These are phyloP conservation scores for Scheffersomyces stipitis DNA, from an alignment of 805 yeast genomes.

Conservation along the genomic window DNA sequence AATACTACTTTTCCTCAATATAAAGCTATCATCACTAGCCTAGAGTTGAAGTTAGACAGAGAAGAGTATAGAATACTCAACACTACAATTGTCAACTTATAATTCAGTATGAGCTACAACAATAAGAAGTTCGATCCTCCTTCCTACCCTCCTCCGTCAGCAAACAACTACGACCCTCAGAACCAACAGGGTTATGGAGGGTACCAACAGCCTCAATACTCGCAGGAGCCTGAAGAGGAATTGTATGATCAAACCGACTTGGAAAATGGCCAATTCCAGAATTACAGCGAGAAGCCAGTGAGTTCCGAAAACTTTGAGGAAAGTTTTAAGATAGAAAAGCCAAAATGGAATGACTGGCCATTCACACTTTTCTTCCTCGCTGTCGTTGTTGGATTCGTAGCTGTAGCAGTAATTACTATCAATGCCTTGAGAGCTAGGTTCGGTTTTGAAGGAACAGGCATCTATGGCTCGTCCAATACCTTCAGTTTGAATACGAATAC, in stretches of 20 bases:
- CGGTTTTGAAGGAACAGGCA: conserved; percentile 59
- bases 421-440: conserved; percentile 60
- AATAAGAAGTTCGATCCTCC: conserved; percentile 1
- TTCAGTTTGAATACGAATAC: conserved; percentile 77
- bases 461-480: conserved; percentile 51
- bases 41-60: no score
- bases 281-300: conserved; percentile 31
- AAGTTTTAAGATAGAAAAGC: conserved; percentile 62
- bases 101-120: no score
- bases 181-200: no score
- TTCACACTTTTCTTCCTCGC: conserved; percentile 53
- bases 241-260: conserved; percentile 24
- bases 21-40: no score
- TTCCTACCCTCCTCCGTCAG: conserved; percentile 4
- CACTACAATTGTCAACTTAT: no score
- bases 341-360: conserved; percentile 70
- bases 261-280: conserved; percentile 23
- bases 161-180: no score
- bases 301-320: conserved; percentile 54
- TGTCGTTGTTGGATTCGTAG: conserved; percentile 63
- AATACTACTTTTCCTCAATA: no score
- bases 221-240: conserved; percentile 1
- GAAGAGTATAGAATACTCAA: no score
- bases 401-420: conserved; percentile 66
- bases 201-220: not conserved